Evolutionary conservation across 176 grass and related monocot genomes (phyloP), one percentile per base, ranked within the genome.

Genomic region (Raddia distichophylla): DNA sequence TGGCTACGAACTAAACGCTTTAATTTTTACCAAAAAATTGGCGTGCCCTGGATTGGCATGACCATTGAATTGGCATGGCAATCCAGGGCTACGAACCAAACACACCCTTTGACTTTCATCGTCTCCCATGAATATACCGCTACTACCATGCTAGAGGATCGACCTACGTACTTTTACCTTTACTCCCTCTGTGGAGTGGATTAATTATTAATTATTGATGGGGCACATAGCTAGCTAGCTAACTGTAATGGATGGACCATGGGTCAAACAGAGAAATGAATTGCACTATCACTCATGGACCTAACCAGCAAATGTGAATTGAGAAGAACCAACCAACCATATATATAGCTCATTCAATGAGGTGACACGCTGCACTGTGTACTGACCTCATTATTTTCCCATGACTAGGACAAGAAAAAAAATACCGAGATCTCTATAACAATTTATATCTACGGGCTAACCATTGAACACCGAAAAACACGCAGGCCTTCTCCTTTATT

Each of bases 331-430:
- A 71, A 73, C 80, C 68, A 52, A 73, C 80, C 45, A n/a, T 5
- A 11, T 57, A 63, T 43, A 64, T 42, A 46, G 7, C 56, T 22
- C 80, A 82, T 74, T 74, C 69, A 82, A 73, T 82, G 60, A 46
- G 76, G 59, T 60, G 59, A 27, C 20, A 12, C 11, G 59, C 59
- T 60, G 20, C 20, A 60, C 1, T 1, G 19, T 32, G 45, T 78
- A 34, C 46, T 37, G 63, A 63, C 45, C 46, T 7, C 75, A 52
- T 64, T 64, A 77, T 46, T 64, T 64, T 64, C 51, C 51, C 27
- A 40, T 50, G 46, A 50, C 5, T 8, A 51, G 75, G 60, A 64
- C 76, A 37, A 37, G 2, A 27, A 10, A 10, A 57, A 69, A 57
- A 6, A 42, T 0, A 27, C 27, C 27, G 4, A 42, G 7, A 3